Percentiles rank a stretch among this genome's conserved stretches.
Evolutionary conservation across 176 grass and related monocot species (phyloP).

Genomic region (Puccinellia tenuiflora): DNA sequence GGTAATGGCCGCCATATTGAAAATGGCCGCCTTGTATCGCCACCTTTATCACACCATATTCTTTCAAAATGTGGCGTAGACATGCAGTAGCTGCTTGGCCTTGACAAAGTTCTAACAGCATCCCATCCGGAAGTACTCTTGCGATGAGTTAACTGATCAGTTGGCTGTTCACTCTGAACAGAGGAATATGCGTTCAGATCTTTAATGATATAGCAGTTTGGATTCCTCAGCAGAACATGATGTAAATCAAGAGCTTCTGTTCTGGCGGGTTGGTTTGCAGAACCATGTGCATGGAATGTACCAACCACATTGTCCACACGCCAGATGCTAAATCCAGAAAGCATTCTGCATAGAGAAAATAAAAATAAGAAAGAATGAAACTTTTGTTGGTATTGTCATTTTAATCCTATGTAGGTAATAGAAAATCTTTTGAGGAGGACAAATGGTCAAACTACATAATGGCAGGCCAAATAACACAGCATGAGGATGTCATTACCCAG

Average conservation of each 20-base stretch:
- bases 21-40: conserved; percentile 66
- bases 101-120: conserved; percentile 66
- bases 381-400: background rate
- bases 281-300: conserved; percentile 73
- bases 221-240: conserved; percentile 77
- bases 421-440: background rate
- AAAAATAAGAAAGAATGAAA: conserved; percentile 1
- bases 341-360: conserved; percentile 33
- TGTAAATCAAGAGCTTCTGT: conserved; percentile 67
- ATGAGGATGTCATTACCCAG: conserved; percentile 42
- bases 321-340: conserved; percentile 82
- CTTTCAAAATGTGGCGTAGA: conserved; percentile 98
- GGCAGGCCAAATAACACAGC: conserved; percentile 7
- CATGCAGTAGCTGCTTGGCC: conserved; percentile 63
- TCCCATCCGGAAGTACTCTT: conserved; percentile 70
- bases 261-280: conserved; percentile 53
- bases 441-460: background rate
- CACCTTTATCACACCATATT: conserved; percentile 98
- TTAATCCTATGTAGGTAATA: background rate
- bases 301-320: conserved; percentile 79
- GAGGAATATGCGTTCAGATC: conserved; percentile 39
- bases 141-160: conserved; percentile 30
- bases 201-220: conserved; percentile 55
- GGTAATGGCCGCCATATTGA: conserved; percentile 88
- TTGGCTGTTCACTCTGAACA: conserved; percentile 36